These are phyloP conservation scores for Epichloe sylvatica DNA, from an alignment of 2,329 filamentous ascomycete species.

Conservation along the genomic window DNA sequence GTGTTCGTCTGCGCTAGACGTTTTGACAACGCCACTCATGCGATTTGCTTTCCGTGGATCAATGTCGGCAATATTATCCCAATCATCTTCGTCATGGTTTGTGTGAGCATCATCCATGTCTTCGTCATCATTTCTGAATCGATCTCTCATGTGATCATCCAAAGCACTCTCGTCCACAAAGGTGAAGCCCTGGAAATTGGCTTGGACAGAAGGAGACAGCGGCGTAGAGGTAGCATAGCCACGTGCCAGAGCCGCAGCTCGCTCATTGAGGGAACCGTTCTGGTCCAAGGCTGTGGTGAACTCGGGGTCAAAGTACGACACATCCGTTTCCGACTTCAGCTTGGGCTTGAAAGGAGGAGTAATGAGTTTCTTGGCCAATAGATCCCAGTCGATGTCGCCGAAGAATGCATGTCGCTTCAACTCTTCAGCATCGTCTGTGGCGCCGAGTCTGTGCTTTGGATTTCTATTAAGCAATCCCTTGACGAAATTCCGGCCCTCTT, in stretches of 20 bases:
- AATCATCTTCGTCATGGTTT: constrained; percentile 35
- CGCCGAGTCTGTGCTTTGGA: constrained; percentile 85
- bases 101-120: constrained; percentile 44
- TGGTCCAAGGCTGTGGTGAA: constrained; percentile 90
- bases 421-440: constrained; percentile 81
- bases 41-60: constrained; percentile 39
- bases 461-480: constrained; percentile 96
- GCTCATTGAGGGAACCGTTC: constrained; percentile 77
- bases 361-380: constrained; percentile 77
- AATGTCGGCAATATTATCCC: constrained; percentile 44
- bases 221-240: constrained; percentile 85
- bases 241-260: constrained; percentile 71
- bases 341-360: constrained; percentile 97
- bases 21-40: constrained; percentile 51
- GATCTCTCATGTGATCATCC: constrained; percentile 63
- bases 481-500: constrained; percentile 93
- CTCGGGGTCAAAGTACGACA: constrained; percentile 96
- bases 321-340: constrained; percentile 87
- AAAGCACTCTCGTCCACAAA: constrained; percentile 97
- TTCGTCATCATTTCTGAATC: constrained; percentile 35
- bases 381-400: constrained; percentile 81
- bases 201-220: constrained; percentile 86
- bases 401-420: constrained; percentile 94
- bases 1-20: constrained; percentile 44
- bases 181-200: constrained; percentile 96